Conservation (phyloP, 441 rosid species). For the Capsella rubella region DNA sequence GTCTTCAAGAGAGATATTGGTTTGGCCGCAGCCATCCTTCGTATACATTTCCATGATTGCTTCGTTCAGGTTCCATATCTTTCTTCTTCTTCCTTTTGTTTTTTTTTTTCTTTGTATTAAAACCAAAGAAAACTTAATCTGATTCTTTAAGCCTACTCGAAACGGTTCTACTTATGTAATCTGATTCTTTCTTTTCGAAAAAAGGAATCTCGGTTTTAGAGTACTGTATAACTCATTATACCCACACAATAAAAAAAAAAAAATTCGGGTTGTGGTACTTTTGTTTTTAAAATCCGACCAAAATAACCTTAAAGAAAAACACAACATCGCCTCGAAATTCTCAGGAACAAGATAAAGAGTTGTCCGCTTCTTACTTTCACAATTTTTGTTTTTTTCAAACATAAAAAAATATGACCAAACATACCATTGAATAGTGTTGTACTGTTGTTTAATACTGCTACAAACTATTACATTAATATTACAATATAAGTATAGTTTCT, state of each 20-base stretch:
- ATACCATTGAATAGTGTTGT: no score
- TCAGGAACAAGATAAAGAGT: conserved; percentile 1
- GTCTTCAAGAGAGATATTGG: conserved; percentile 66
- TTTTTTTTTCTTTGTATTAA: not conserved
- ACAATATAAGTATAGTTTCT: not conserved
- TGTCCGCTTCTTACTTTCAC: not conserved
- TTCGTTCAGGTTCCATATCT: conserved; percentile 67
- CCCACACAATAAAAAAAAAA: not conserved
- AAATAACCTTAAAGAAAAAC: conserved; percentile 11
- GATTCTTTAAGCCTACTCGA: conserved; percentile 2
- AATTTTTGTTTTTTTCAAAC: not conserved
- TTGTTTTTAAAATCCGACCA: conserved; percentile 15
- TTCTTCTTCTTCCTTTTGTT: not conserved
- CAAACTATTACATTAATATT: not conserved
- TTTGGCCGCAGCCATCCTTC: conserved; percentile 81
- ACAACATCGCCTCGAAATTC: conserved; percentile 18
- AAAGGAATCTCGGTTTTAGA: not conserved
- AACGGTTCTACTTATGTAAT: not conserved
- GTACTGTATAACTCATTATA: no score
- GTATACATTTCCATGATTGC: conserved; percentile 90
- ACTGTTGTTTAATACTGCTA: not conserved
- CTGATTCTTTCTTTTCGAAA: no score
- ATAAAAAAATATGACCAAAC: no score
- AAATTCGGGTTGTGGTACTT: not conserved
- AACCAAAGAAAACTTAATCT: not conserved